phyloP scores from a whole-genome alignment of 176 grass and related monocot genomes.

The Aegilops umbellulata region DNA sequence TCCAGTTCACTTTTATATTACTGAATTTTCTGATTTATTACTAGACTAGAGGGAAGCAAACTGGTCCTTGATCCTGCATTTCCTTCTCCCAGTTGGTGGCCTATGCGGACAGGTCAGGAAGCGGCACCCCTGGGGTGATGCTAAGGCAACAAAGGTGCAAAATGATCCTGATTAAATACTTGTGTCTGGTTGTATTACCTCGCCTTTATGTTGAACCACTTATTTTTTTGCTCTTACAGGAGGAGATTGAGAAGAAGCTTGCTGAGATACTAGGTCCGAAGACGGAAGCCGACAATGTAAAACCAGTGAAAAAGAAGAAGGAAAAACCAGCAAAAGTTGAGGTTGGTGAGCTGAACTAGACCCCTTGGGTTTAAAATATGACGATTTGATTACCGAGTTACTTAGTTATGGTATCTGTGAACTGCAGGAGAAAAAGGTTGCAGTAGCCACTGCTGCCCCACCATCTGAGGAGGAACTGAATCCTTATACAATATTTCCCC shows the following conservation, averaged over 20 bases:
- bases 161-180: not conserved
- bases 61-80: slow-evolving; percentile 20
- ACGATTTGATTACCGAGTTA: not conserved
- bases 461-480: slow-evolving; percentile 91
- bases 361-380: not conserved
- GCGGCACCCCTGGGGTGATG: slow-evolving; percentile 89
- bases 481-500: slow-evolving; percentile 90
- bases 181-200: not conserved
- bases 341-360: slow-evolving; percentile 37
- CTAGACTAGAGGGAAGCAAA: not conserved
- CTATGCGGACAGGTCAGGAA: slow-evolving; percentile 89
- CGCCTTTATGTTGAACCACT: slow-evolving; percentile 8
- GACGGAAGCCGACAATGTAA: slow-evolving; percentile 86
- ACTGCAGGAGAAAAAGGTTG: slow-evolving; percentile 69
- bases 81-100: slow-evolving; percentile 62
- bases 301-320: slow-evolving; percentile 95
- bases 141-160: slow-evolving; percentile 80
- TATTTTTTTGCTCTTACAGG: slow-evolving; percentile 46
- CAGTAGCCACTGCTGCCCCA: slow-evolving; percentile 31
- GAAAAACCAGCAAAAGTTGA: slow-evolving; percentile 88
- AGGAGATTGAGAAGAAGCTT: slow-evolving; percentile 87
- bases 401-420: slow-evolving; percentile 21
- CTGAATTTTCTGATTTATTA: slow-evolving; percentile 11
- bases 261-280: slow-evolving; percentile 73
- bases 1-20: slow-evolving; percentile 8